phyloP scores from a whole-genome alignment of 2,329 filamentous ascomycete species.

The Beauveria australis region DNA sequence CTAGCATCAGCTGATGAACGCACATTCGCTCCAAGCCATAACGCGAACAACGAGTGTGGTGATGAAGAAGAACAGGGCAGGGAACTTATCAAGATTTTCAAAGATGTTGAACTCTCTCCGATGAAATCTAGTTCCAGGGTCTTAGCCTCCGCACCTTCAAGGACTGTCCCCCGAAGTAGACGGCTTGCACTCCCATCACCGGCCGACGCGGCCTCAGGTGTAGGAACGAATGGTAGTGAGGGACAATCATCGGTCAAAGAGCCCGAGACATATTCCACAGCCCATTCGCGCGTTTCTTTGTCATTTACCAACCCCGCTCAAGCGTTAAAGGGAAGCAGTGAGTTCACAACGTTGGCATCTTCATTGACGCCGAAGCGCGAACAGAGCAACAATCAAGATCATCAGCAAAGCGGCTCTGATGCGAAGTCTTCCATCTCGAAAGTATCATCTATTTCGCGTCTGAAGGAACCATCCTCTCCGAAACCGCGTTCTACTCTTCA shows the following conservation, averaged over 20 bases:
- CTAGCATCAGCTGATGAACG: neutral
- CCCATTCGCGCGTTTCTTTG: neutral
- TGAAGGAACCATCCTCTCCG: neutral
- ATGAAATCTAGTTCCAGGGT: neutral
- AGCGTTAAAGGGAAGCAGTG: neutral
- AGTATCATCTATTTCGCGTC: neutral
- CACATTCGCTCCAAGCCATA: neutral
- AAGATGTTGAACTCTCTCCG: neutral
- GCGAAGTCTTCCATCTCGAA: neutral
- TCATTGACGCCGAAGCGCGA: slow-evolving; percentile 12
- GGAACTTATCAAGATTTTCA: neutral
- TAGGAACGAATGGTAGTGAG: neutral
- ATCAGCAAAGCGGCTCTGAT: neutral
- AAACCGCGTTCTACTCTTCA: neutral
- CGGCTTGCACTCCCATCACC: neutral
- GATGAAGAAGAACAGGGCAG: neutral
- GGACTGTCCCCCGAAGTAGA: neutral
- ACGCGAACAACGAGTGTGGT: neutral
- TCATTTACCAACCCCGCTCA: neutral
- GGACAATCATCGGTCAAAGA: neutral
- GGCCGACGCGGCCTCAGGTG: neutral
- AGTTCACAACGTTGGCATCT: slow-evolving; percentile 14
- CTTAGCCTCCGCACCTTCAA: neutral
- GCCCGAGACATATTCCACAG: neutral
- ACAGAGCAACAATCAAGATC: neutral